phyloP scores from a whole-genome alignment of 768 basidiomycete species.

The Termitomyces sp. region DNA sequence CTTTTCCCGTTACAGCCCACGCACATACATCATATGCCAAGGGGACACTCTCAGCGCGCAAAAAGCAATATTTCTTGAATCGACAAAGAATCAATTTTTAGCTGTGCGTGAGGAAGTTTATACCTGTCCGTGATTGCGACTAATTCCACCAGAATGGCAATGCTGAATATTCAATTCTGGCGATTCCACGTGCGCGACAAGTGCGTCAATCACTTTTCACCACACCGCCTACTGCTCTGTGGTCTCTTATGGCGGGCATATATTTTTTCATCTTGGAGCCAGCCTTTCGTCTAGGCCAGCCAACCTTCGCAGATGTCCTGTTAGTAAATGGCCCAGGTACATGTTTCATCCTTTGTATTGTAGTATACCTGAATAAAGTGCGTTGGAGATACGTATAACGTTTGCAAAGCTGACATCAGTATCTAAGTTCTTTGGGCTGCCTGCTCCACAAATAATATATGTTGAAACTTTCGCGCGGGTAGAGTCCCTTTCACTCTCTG shows the following conservation, averaged over 20 bases:
- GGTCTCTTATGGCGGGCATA: constrained; percentile 57
- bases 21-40: constrained; percentile 77
- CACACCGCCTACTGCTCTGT: constrained; percentile 56
- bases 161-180: constrained; percentile 42
- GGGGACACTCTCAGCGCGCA: constrained; percentile 75
- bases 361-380: constrained; percentile 69
- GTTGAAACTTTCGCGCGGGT: constrained; percentile 95
- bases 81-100: constrained; percentile 8
- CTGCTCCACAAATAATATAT: constrained; percentile 72
- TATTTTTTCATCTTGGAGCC: constrained; percentile 56
- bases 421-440: constrained; percentile 66
- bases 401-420: constrained; percentile 8
- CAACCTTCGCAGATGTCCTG: constrained; percentile 61
- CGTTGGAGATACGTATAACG: constrained; percentile 17
- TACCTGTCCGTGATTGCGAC: neutral
- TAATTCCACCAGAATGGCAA: constrained; percentile 3
- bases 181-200: constrained; percentile 80
- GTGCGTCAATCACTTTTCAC: constrained; percentile 80
- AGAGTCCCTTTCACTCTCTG: constrained; percentile 73
- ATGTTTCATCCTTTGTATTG: constrained; percentile 71
- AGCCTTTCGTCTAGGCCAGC: constrained; percentile 18
- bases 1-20: constrained; percentile 64
- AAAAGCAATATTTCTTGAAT: constrained; percentile 67
- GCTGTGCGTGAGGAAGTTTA: neutral
- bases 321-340: constrained; percentile 96